Evolutionary conservation across 768 basidiomycete genomes (phyloP), one percentile per base, ranked within the genome.

Genomic region (Sporobolomyces pararoseus): DNA sequence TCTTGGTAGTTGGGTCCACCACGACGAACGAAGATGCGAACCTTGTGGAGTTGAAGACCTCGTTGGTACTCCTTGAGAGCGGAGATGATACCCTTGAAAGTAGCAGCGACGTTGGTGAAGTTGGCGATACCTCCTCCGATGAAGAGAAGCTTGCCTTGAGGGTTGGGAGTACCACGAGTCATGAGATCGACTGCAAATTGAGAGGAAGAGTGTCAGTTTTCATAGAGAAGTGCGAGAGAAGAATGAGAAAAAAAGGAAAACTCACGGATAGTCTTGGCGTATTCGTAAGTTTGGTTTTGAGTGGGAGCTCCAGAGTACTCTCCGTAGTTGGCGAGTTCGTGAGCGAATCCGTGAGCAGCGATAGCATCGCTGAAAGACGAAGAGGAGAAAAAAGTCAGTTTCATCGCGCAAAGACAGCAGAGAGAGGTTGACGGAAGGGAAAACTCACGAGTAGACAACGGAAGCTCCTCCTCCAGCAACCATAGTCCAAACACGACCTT

Each of bases 1-100:
- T 97, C 95, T 83, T 99, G 96, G 84, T 96, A 99, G 85, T 98
- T 99, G 71, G 96, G 96, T 19, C 95, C 95, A 80, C 94, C 95
- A 79, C 95, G 92, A 77, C 95, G 90, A 57, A 98, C 93, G 78
- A 90, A 99, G 82, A 98, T 97, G 81, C 87, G 88, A 81, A 97
- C 94, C 65, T 86, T 82, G 82, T 91, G 88, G 57, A 83, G 82
- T 78, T 91, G 88, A 73, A 98, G 85, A 63, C 86, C 87, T 51
- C 84, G 82, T 84, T 92, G 92, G 86, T 85, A 92, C 81, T 93
- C 89, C 83, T 95, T 89, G 75, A 99, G 85, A 23, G 96, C 94
- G 52, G 87, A 89, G 81, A 99, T 99, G 84, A 98, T 99, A 72
- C 95, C 95, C 85, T 98, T 97, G 89, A 99, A 99, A 69, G 95